These are phyloP conservation scores for Dendrostoma leiphaemia DNA, from an alignment of 2,329 filamentous ascomycete genomes.

Conservation along the genomic window DNA sequence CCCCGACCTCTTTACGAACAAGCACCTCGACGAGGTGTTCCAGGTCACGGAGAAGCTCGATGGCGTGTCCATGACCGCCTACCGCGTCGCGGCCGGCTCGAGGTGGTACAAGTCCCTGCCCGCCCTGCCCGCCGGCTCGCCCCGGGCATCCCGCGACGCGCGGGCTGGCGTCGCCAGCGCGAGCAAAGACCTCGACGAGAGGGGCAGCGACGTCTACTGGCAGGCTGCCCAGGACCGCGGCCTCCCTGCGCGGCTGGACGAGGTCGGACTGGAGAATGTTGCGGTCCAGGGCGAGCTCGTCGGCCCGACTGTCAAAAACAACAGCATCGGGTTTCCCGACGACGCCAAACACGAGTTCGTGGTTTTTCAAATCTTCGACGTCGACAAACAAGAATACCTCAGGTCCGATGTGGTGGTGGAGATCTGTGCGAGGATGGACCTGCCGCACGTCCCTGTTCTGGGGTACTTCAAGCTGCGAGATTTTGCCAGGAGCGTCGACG, in stretches of 20 bases:
- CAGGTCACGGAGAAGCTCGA: constrained; percentile 34
- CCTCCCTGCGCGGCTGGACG: constrained; percentile 22
- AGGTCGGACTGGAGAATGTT: constrained; percentile 22
- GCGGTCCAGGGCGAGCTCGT: constrained; percentile 30
- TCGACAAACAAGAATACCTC: constrained; percentile 22
- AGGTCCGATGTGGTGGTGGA: constrained; percentile 4
- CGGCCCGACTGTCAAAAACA: constrained; percentile 25
- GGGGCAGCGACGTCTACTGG: constrained; percentile 23
- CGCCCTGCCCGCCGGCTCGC: constrained; percentile 7
- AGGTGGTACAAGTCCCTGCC: constrained; percentile 22
- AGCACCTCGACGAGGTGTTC: constrained; percentile 18
- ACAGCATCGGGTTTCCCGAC: constrained; percentile 26
- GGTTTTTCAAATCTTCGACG: constrained; percentile 27
- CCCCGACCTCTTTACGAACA: constrained; percentile 17
- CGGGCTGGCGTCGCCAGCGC: constrained; percentile 25
- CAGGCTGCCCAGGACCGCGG: constrained; percentile 21
- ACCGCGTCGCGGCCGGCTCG: constrained; percentile 23
- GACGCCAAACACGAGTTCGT: constrained; percentile 24
- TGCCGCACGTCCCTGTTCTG: constrained; percentile 25
- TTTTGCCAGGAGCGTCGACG: constrained; percentile 18
- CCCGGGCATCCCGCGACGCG: background rate
- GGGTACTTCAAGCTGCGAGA: constrained; percentile 12
- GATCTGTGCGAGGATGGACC: constrained; percentile 16
- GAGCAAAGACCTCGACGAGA: constrained; percentile 20
- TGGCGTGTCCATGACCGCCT: constrained; percentile 30